A percentile compares a stretch with the other conserved stretches of the same genome.
Evolutionary conservation across 1,284 basidiomycete species (phyloP).

Genomic region (Sanguinoderma infundibulare): DNA sequence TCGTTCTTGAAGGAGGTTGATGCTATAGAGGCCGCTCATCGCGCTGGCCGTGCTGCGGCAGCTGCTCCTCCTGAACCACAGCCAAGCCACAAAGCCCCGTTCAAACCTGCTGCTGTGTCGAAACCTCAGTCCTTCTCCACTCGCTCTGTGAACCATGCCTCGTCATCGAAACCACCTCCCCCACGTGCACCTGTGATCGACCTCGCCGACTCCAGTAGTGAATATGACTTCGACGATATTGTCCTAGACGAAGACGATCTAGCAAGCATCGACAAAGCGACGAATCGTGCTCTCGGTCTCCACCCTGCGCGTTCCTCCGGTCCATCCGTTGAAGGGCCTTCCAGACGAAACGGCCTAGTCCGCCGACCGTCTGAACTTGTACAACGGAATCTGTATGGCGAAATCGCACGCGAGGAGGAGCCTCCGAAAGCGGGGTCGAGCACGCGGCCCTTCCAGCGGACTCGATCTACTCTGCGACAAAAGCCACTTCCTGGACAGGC

Average conservation of each 20-base stretch:
- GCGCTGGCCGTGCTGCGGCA: slow-evolving; percentile 5
- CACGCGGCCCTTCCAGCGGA: slow-evolving; percentile 42
- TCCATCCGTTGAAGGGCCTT: slow-evolving; percentile 45
- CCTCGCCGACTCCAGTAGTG: slow-evolving; percentile 46
- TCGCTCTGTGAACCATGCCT: neutral
- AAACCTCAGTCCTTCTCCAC: neutral
- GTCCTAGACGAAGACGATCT: slow-evolving; percentile 61
- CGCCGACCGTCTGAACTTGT: slow-evolving; percentile 37
- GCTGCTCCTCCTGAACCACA: slow-evolving; percentile 26
- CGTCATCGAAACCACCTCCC: neutral
- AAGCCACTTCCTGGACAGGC: slow-evolving; percentile 57
- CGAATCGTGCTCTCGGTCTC: slow-evolving; percentile 28
- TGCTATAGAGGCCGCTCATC: slow-evolving; percentile 65
- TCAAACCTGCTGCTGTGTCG: neutral
- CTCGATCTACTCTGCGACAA: slow-evolving; percentile 40
- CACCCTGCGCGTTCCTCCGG: slow-evolving; percentile 32
- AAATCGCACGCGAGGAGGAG: slow-evolving; percentile 43
- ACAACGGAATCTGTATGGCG: slow-evolving; percentile 73
- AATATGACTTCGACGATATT: slow-evolving; percentile 53
- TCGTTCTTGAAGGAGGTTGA: slow-evolving; percentile 59
- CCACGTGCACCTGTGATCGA: slow-evolving; percentile 30
- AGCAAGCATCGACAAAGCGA: slow-evolving; percentile 50
- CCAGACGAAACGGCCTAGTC: slow-evolving; percentile 27
- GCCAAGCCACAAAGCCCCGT: slow-evolving; percentile 10
- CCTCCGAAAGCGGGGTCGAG: slow-evolving; percentile 34